These are phyloP conservation scores for Nadsonia starkeyi-henricii DNA, from an alignment of 1,139 yeast species.

Conservation along the genomic window DNA sequence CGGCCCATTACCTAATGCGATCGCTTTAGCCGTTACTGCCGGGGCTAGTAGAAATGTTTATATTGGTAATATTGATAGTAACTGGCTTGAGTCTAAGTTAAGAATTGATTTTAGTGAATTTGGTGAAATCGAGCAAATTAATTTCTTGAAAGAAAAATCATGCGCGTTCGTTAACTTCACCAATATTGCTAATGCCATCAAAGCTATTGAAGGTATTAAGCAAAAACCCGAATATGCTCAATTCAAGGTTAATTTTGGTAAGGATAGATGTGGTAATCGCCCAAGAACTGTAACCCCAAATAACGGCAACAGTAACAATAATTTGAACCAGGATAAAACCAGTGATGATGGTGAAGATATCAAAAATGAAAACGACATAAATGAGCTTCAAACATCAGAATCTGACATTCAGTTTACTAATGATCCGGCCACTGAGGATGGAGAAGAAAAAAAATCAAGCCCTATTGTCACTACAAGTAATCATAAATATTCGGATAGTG, in stretches of 20 bases:
- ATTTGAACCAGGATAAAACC: constrained; percentile 2
- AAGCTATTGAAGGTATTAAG: constrained; percentile 61
- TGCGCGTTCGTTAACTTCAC: constrained; percentile 92
- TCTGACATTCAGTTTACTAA: neutral
- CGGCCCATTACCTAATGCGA: constrained; percentile 72
- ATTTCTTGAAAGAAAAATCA: constrained; percentile 64
- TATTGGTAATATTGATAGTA: constrained; percentile 53
- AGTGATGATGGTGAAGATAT: constrained; percentile 1
- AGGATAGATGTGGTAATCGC: constrained; percentile 86
- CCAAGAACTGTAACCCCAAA: constrained; percentile 25
- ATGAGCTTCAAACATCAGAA: constrained; percentile 1
- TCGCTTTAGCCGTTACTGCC: constrained; percentile 75
- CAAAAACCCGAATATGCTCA: constrained; percentile 32
- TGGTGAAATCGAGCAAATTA: constrained; percentile 92
- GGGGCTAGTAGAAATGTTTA: constrained; percentile 91
- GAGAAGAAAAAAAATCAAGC: neutral
- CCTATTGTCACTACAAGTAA: neutral
- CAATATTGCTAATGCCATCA: constrained; percentile 72
- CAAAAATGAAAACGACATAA: constrained; percentile 2
- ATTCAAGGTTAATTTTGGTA: constrained; percentile 73
- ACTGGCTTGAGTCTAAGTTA: constrained; percentile 45
- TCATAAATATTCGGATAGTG: neutral
- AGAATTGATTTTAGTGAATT: constrained; percentile 63
- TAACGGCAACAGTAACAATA: constrained; percentile 3
- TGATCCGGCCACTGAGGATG: no score